Evolutionary conservation across 2,329 filamentous ascomycete species (phyloP).

Genomic region (Pestalotiopsis sp.): DNA sequence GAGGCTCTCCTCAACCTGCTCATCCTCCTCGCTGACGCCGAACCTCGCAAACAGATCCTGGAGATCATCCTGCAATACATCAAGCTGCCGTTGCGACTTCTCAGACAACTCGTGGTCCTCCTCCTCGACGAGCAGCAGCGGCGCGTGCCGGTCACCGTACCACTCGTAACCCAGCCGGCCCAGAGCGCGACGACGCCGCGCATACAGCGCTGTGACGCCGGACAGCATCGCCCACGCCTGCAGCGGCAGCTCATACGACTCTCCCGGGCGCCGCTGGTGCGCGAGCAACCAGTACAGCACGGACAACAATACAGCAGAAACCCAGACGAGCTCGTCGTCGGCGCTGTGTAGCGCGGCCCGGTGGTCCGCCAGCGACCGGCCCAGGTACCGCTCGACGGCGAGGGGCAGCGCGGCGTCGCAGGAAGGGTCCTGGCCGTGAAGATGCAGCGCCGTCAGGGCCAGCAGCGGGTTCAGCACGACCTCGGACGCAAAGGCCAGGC

Average conservation of each 20-base stretch:
- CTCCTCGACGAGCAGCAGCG: neutral
- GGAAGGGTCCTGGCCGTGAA: neutral
- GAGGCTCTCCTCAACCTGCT: neutral
- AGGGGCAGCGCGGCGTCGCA: neutral
- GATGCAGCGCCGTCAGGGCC: conserved; percentile 7
- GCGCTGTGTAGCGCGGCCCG: neutral
- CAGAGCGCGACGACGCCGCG: neutral
- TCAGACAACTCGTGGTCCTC: neutral
- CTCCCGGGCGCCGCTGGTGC: neutral
- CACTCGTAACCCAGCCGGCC: conserved; percentile 7
- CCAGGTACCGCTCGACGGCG: conserved; percentile 7
- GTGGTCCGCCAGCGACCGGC: conserved; percentile 4
- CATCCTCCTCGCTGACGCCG: neutral
- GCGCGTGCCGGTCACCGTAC: neutral
- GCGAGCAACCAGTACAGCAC: conserved; percentile 12
- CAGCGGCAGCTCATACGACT: conserved; percentile 5
- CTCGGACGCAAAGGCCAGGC: conserved; percentile 8
- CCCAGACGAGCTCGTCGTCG: conserved; percentile 8
- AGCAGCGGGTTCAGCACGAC: conserved; percentile 11
- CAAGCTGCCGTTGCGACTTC: neutral
- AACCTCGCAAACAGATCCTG: neutral
- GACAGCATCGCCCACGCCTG: conserved; percentile 8
- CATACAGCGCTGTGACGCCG: neutral
- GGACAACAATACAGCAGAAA: conserved; percentile 4
- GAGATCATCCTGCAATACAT: conserved; percentile 1